phyloP scores from a whole-genome alignment of 2,329 filamentous ascomycete genomes.

The Cladophialophora chaetospira region DNA sequence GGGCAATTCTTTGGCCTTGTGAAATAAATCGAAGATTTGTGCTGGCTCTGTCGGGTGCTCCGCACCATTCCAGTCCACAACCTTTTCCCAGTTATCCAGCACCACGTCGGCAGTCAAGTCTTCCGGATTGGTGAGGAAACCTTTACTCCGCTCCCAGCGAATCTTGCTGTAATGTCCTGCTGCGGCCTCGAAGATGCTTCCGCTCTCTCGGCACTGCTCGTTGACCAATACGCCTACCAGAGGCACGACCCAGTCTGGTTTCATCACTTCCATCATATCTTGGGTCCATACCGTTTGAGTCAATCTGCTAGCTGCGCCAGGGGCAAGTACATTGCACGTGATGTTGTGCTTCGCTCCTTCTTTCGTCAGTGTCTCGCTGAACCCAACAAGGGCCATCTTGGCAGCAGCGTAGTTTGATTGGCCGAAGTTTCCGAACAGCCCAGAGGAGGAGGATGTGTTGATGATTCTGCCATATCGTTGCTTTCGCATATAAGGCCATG shows the following conservation, averaged over 20 bases:
- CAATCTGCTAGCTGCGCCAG: slow-evolving; percentile 92
- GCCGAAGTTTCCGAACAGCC: slow-evolving; percentile 92
- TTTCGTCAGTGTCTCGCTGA: slow-evolving; percentile 96
- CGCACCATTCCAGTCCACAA: slow-evolving; percentile 82
- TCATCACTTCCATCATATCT: slow-evolving; percentile 79
- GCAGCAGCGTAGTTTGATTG: slow-evolving; percentile 96
- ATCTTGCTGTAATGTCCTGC: slow-evolving; percentile 90
- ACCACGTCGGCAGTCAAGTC: slow-evolving; percentile 84
- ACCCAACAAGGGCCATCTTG: slow-evolving; percentile 91
- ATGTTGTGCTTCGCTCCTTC: slow-evolving; percentile 99
- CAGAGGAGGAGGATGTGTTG: slow-evolving; percentile 91
- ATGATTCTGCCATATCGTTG: slow-evolving; percentile 97
- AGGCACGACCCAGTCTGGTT: slow-evolving; percentile 92
- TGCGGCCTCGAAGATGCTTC: slow-evolving; percentile 88
- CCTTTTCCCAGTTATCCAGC: slow-evolving; percentile 82
- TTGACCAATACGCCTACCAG: slow-evolving; percentile 86
- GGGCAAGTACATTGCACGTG: slow-evolving; percentile 87
- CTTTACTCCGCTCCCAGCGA: slow-evolving; percentile 88
- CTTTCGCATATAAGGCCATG: slow-evolving; percentile 96
- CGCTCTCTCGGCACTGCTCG: slow-evolving; percentile 81
- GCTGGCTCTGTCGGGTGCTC: slow-evolving; percentile 81
- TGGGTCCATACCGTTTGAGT: slow-evolving; percentile 92
- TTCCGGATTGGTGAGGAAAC: slow-evolving; percentile 85
- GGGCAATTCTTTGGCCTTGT: slow-evolving; percentile 76
- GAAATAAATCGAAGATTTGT: slow-evolving; percentile 81